Conservation (phyloP, 345 rosid species). For the Streptanthus diversifolius region DNA sequence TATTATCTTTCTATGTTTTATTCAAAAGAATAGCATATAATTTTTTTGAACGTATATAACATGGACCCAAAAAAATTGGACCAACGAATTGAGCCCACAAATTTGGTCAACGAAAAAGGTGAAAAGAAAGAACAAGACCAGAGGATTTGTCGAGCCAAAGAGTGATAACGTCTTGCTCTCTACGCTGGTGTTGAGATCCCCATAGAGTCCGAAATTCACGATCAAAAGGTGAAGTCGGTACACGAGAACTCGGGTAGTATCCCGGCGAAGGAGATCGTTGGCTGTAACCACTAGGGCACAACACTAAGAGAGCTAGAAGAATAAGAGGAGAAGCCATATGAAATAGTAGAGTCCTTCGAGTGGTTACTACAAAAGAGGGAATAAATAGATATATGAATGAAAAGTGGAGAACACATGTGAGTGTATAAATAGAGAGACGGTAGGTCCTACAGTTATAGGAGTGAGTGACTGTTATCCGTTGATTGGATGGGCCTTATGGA, state of each 20-base stretch:
- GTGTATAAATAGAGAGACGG: constrained; percentile 24
- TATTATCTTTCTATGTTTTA: not conserved
- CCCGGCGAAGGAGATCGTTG: constrained; percentile 83
- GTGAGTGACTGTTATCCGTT: constrained; percentile 24
- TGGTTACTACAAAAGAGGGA: constrained; percentile 19
- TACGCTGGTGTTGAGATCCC: constrained; percentile 84
- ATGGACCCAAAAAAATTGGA: constrained; percentile 4
- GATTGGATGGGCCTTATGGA: constrained; percentile 21
- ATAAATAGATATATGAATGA: constrained; percentile 2
- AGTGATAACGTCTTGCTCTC: constrained; percentile 53
- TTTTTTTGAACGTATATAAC: not conserved
- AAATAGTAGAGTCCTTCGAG: not conserved
- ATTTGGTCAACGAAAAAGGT: not conserved
- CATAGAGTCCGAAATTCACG: constrained; percentile 61
- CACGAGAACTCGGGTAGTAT: constrained; percentile 60
- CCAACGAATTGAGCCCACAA: not conserved
- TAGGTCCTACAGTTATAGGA: constrained; percentile 21
- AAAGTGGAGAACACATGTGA: constrained; percentile 16
- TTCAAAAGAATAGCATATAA: not conserved
- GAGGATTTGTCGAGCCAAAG: constrained; percentile 70
- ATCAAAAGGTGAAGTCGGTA: constrained; percentile 45
- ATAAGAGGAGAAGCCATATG: constrained; percentile 43
- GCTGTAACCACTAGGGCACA: constrained; percentile 26
- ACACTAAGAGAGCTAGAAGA: constrained; percentile 29
- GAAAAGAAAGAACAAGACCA: constrained; percentile 38